Percentiles rank a stretch among this genome's conserved stretches.
These are phyloP conservation scores for Penstemon davidsonii DNA, from an alignment of 257 asterid genomes.

Conservation along the genomic window DNA sequence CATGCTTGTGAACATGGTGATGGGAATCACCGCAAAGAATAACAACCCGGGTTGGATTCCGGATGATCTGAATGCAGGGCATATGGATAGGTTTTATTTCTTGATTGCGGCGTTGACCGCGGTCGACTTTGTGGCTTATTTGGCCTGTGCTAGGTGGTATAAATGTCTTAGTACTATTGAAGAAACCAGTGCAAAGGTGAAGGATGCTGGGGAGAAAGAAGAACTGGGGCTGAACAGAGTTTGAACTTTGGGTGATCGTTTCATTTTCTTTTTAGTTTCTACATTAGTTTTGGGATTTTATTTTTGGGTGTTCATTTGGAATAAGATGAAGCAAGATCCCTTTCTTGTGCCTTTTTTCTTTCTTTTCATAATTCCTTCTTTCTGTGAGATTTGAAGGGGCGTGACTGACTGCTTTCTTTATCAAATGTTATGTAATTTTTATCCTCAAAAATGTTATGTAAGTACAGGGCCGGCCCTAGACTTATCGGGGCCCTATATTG, in stretches of 20 bases:
- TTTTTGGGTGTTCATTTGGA: neutral
- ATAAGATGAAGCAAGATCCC: constrained; percentile 25
- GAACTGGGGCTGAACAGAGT: constrained; percentile 31
- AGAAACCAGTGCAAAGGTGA: neutral
- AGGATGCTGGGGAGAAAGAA: constrained; percentile 3
- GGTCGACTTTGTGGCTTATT: constrained; percentile 46
- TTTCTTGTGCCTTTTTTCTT: too few relatives aligned
- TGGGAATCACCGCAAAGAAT: constrained; percentile 47
- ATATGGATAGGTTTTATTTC: constrained; percentile 63
- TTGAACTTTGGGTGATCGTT: constrained; percentile 5
- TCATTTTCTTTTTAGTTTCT: neutral
- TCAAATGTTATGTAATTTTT: neutral
- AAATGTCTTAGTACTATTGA: constrained; percentile 34
- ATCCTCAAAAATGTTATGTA: too few relatives aligned
- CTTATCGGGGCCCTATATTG: too few relatives aligned
- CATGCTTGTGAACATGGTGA: constrained; percentile 59
- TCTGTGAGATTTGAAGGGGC: constrained; percentile 5
- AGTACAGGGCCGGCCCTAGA: too few relatives aligned
- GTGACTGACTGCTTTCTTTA: constrained; percentile 35
- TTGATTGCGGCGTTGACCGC: constrained; percentile 50
- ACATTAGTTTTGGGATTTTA: neutral
- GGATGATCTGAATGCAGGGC: constrained; percentile 54
- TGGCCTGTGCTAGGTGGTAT: constrained; percentile 61
- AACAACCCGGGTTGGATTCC: constrained; percentile 70
- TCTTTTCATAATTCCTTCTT: too few relatives aligned